A percentile compares a stretch with the other conserved stretches of the same genome.
These are phyloP conservation scores for Glaciozyma martinii DNA, from an alignment of 768 basidiomycete genomes.

Conservation along the genomic window DNA sequence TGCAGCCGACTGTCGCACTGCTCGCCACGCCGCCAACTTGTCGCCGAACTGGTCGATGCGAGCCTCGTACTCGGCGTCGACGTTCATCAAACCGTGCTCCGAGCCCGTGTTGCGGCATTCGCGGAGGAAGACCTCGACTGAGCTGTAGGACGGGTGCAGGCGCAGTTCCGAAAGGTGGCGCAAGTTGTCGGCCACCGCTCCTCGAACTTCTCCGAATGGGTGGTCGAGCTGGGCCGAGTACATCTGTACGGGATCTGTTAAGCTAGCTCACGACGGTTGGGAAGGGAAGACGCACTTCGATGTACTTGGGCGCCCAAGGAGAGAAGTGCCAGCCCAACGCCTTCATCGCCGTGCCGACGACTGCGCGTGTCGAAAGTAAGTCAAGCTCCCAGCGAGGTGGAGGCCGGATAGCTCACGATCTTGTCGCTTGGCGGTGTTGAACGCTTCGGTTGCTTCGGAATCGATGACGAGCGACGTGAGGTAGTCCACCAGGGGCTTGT, in stretches of 20 bases:
- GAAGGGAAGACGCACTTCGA: constrained; percentile 48
- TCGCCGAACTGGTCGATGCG: constrained; percentile 26
- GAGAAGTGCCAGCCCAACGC: constrained; percentile 70
- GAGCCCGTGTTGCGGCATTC: constrained; percentile 19
- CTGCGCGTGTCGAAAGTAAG: constrained; percentile 52
- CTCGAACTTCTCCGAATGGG: constrained; percentile 44
- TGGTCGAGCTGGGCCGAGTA: constrained; percentile 9
- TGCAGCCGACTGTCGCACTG: constrained; percentile 30
- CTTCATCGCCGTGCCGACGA: constrained; percentile 37
- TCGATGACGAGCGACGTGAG: constrained; percentile 55
- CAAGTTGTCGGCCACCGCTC: constrained; percentile 33
- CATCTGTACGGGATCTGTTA: constrained; percentile 29
- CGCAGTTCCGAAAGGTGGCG: constrained; percentile 31
- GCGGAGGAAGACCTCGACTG: constrained; percentile 29
- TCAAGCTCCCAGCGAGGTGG: constrained; percentile 41
- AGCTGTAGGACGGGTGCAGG: constrained; percentile 33
- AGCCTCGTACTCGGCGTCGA: constrained; percentile 29
- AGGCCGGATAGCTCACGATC: constrained; percentile 4
- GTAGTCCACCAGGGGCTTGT: constrained; percentile 69
- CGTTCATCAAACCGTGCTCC: constrained; percentile 23
- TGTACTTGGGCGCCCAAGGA: constrained; percentile 62
- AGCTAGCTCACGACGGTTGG: constrained; percentile 54
- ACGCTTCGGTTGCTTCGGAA: constrained; percentile 70
- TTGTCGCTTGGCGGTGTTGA: constrained; percentile 52
- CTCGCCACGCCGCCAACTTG: constrained; percentile 26